These are phyloP conservation scores for Phytopythium mirpurense DNA, from an alignment of 352 stramenopile species.

Conservation along the genomic window DNA sequence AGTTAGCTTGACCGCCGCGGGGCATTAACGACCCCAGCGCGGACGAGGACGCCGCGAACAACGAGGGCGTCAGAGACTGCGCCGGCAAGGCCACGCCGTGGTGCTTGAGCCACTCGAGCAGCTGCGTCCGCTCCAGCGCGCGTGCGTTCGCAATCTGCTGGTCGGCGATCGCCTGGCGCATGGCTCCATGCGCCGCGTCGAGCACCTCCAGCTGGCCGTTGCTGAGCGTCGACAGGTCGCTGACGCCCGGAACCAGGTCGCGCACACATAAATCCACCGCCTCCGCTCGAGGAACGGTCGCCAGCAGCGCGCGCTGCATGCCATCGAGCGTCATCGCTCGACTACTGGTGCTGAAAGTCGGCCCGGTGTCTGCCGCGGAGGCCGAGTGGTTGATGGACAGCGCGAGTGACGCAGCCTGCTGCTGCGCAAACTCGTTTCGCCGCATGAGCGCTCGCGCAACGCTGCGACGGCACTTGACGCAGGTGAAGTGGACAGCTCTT, in stretches of 20 bases:
- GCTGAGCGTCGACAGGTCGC: conserved; percentile 45
- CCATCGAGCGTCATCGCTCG: conserved; percentile 25
- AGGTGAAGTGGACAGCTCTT: conserved; percentile 29
- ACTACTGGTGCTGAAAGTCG: conserved; percentile 2
- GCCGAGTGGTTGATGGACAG: conserved; percentile 24
- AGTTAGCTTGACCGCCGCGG: too few species aligned
- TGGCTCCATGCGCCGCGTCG: conserved; percentile 49
- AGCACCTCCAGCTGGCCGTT: conserved; percentile 75
- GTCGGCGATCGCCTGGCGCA: conserved; percentile 55
- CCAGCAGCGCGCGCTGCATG: conserved; percentile 43
- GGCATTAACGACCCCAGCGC: background rate
- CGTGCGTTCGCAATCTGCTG: conserved; percentile 55
- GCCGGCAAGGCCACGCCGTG: conserved; percentile 57
- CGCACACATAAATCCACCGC: conserved; percentile 39
- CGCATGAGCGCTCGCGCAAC: conserved; percentile 40
- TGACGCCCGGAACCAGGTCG: conserved; percentile 38
- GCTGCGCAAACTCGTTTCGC: conserved; percentile 57
- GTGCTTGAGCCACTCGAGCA: conserved; percentile 74
- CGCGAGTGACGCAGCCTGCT: conserved; percentile 47
- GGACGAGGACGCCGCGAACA: background rate
- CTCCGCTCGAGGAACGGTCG: conserved; percentile 24
- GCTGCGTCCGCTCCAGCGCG: conserved; percentile 47
- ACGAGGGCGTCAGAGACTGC: conserved; percentile 5
- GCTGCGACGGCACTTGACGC: conserved; percentile 45
- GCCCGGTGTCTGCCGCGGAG: background rate